Percentiles rank a stretch among this genome's conserved stretches.
Evolutionary conservation across 2,329 filamentous ascomycete genomes (phyloP).

Genomic region (Colletotrichum brevisporum): DNA sequence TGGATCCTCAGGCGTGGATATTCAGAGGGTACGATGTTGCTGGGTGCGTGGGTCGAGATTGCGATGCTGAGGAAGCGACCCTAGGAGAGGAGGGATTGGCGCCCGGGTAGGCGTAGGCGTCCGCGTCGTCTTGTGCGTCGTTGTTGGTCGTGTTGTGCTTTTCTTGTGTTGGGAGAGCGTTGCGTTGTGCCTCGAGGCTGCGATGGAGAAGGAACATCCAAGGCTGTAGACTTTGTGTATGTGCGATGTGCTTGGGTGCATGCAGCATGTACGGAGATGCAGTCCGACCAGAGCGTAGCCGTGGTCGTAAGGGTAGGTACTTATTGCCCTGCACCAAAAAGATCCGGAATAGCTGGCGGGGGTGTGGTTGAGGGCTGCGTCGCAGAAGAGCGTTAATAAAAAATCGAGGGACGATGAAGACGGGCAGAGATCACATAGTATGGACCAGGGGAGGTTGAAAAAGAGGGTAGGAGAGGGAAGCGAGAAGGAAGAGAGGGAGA

Average conservation of each 20-base stretch:
- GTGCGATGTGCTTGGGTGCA: constrained; percentile 25
- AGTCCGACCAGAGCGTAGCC: constrained; percentile 23
- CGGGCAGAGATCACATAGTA: constrained; percentile 18
- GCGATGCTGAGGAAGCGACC: constrained; percentile 39
- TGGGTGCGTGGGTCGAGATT: constrained; percentile 40
- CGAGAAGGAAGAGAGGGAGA: constrained; percentile 16
- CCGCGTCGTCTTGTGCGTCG: not conserved
- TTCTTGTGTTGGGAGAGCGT: constrained; percentile 15
- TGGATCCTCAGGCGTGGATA: constrained; percentile 40
- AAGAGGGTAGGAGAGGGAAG: constrained; percentile 37
- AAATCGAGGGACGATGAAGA: constrained; percentile 28
- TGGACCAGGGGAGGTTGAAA: too few relatives aligned
- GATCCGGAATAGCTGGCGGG: constrained; percentile 17
- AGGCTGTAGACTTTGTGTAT: constrained; percentile 9
- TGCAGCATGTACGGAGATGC: constrained; percentile 22
- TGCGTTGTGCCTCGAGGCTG: constrained; percentile 14
- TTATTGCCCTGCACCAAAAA: constrained; percentile 24
- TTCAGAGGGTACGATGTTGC: constrained; percentile 36
- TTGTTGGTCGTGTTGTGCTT: constrained; percentile 31
- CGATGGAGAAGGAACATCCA: constrained; percentile 25
- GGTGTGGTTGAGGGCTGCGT: constrained; percentile 17
- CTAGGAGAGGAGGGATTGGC: constrained; percentile 34
- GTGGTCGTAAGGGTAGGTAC: constrained; percentile 11
- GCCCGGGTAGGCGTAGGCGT: constrained; percentile 15
- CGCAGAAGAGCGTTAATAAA: constrained; percentile 31